phyloP scores from a whole-genome alignment of 345 rosid species.

The Camelina sativa region DNA sequence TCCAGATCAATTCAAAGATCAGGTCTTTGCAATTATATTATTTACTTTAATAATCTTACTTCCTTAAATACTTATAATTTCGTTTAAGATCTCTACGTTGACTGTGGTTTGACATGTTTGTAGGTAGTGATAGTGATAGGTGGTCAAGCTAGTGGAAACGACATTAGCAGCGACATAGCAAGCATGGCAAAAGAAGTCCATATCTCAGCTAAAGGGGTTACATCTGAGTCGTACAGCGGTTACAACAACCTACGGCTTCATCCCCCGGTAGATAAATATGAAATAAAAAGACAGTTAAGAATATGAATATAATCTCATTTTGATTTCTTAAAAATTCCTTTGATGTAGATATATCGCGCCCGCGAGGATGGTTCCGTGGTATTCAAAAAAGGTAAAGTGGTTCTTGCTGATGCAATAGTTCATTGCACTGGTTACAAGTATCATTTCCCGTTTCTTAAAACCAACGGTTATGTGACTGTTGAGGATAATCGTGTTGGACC shows the following conservation, averaged over 20 bases:
- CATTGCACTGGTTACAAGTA: conserved; percentile 35
- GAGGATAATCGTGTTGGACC: conserved; percentile 80
- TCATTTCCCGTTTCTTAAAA: conserved; percentile 72
- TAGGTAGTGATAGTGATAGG: not conserved
- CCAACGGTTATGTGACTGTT: conserved; percentile 60
- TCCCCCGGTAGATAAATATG: not conserved
- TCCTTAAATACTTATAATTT: not conserved
- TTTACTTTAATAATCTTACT: not conserved
- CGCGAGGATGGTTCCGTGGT: not conserved
- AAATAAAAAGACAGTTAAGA: not conserved
- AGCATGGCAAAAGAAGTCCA: not conserved
- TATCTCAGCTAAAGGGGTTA: not conserved
- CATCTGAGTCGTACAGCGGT: not conserved
- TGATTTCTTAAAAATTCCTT: not conserved
- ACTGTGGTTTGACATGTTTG: not conserved
- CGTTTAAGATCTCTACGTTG: not conserved
- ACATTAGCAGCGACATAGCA: not conserved
- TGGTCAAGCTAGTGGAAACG: not conserved
- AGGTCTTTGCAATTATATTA: no score
- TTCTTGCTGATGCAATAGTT: not conserved
- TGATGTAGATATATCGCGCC: not conserved
- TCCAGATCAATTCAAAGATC: not conserved
- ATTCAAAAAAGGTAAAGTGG: not conserved
- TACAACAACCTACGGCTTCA: not conserved
- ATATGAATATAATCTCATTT: not conserved